Conservation (phyloP, 2,329 filamentous ascomycete genomes). For the Hortaea werneckii region DNA sequence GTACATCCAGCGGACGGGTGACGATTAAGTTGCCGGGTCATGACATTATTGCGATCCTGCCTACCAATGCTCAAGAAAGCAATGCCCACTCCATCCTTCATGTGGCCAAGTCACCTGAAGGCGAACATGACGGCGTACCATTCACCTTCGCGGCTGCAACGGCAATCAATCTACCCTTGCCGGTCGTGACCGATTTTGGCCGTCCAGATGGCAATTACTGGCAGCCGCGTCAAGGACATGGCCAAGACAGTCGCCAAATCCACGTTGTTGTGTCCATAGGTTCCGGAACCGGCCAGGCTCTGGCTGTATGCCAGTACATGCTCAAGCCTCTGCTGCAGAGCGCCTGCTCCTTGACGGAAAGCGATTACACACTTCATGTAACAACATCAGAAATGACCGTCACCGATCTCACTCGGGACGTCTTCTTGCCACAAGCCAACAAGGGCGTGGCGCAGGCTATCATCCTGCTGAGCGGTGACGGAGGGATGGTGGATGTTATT, state of each 20-base stretch:
- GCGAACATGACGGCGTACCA: too few relatives aligned
- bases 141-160: not conserved
- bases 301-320: slow-evolving; percentile 28
- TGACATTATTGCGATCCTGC: too few relatives aligned
- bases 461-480: slow-evolving; percentile 77
- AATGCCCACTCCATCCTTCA: too few relatives aligned
- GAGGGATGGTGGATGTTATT: slow-evolving; percentile 71
- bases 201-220: not conserved
- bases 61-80: too few relatives aligned
- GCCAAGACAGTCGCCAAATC: slow-evolving; percentile 11
- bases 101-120: too few relatives aligned
- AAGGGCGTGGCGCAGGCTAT: slow-evolving; percentile 47
- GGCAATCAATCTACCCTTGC: not conserved
- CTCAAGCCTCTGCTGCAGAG: slow-evolving; percentile 33
- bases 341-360: slow-evolving; percentile 27
- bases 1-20: too few relatives aligned
- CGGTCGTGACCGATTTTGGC: not conserved
- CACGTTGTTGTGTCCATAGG: slow-evolving; percentile 37
- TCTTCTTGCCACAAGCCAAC: slow-evolving; percentile 42
- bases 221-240: not conserved
- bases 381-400: slow-evolving; percentile 58
- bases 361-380: slow-evolving; percentile 43
- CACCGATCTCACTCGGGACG: slow-evolving; percentile 46
- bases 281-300: slow-evolving; percentile 34
- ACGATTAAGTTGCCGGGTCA: too few relatives aligned